These are phyloP conservation scores for Oryza officinalis DNA, from an alignment of 176 grass and related monocot species.

Conservation along the genomic window DNA sequence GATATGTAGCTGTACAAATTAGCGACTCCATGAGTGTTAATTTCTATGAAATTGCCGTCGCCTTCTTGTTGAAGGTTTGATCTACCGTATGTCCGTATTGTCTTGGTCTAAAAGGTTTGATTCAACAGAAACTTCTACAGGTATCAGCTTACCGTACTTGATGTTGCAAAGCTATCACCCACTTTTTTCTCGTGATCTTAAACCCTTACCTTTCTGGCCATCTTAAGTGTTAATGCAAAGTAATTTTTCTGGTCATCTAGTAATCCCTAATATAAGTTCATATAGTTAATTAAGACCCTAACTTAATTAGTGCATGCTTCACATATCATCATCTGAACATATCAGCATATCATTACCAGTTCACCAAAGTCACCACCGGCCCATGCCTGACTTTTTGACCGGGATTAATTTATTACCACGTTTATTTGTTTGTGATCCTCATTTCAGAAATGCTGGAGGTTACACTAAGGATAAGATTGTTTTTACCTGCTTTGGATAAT, in stretches of 20 bases:
- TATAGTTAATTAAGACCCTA: not conserved
- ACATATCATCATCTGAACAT: not conserved
- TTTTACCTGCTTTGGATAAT: not conserved
- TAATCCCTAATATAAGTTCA: not conserved
- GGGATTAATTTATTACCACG: not conserved
- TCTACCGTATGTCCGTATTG: not conserved
- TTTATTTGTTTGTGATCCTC: not conserved
- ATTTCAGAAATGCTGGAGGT: not conserved
- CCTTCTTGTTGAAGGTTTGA: not conserved
- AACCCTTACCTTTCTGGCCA: not conserved
- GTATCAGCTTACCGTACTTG: not conserved
- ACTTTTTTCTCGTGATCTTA: not conserved
- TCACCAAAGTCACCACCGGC: no score
- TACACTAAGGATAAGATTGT: not conserved
- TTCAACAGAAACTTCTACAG: not conserved
- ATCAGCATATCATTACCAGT: not conserved
- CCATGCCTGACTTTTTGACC: not conserved
- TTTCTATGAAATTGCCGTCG: not conserved
- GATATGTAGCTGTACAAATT: not conserved
- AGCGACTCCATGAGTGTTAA: not conserved
- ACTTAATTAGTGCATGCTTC: not conserved
- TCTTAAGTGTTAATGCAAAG: not conserved
- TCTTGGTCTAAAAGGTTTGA: not conserved
- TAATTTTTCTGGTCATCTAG: not conserved
- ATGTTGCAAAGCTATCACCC: not conserved